Percentiles rank a stretch among this genome's conserved stretches.
Conservation (phyloP, 345 rosid genomes). For the Citrus medica region DNA sequence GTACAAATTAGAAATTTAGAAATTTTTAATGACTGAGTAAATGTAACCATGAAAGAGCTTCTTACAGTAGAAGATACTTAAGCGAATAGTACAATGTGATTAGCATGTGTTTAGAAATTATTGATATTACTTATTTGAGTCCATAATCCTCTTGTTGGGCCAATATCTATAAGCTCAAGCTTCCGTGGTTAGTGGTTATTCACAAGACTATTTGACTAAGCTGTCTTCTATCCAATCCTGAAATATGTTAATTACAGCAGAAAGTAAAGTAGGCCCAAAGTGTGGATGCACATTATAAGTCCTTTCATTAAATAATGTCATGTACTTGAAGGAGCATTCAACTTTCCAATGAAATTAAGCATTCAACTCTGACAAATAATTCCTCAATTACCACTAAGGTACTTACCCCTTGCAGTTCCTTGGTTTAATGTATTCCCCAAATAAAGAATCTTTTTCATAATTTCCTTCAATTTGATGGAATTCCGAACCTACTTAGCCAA, state of each 20-base stretch:
- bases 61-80: background rate
- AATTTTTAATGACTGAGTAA: constrained; percentile 4
- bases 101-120: background rate
- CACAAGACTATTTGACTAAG: background rate
- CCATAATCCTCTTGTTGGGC: background rate
- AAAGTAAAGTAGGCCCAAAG: background rate
- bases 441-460: constrained; percentile 88
- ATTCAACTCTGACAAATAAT: background rate
- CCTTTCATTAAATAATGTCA: background rate
- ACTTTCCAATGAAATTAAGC: background rate
- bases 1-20: constrained; percentile 24
- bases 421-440: constrained; percentile 92
- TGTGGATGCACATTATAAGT: background rate
- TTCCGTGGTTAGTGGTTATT: background rate
- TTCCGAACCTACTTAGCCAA: constrained; percentile 64
- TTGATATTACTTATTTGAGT: background rate
- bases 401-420: constrained; percentile 97
- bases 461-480: constrained; percentile 82
- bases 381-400: constrained; percentile 6
- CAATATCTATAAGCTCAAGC: background rate
- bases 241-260: background rate
- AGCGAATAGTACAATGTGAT: background rate
- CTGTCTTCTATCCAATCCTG: background rate
- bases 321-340: background rate
- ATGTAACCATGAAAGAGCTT: constrained; percentile 1